Evolutionary conservation across 2,329 filamentous ascomycete species (phyloP).

Genomic region (Botrytis pseudocinerea): DNA sequence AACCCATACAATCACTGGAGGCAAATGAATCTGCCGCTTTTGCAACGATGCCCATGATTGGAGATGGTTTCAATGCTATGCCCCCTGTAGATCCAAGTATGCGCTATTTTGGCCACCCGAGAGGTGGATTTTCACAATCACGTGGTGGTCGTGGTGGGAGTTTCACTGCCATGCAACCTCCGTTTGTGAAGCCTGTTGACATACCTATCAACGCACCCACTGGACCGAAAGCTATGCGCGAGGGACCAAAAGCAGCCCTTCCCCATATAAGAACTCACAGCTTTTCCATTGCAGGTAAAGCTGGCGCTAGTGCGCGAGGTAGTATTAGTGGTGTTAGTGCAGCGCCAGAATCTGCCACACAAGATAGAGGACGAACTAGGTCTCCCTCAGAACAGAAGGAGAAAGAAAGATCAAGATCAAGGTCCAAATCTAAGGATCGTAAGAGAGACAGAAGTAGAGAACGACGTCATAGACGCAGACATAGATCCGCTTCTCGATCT

Average conservation of each 20-base stretch:
- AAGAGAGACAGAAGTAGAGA: conserved; percentile 37
- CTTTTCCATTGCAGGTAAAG: conserved; percentile 43
- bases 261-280: conserved; percentile 55
- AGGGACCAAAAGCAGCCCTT: conserved; percentile 79
- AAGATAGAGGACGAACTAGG: conserved; percentile 35
- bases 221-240: conserved; percentile 91
- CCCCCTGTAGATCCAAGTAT: conserved; percentile 22
- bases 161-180: conserved; percentile 42
- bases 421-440: conserved; percentile 38
- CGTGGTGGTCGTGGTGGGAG: conserved; percentile 44
- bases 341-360: conserved; percentile 32
- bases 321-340: conserved; percentile 37
- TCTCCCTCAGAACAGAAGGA: conserved; percentile 34
- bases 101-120: conserved; percentile 39
- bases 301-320: conserved; percentile 33
- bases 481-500: conserved; percentile 38
- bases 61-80: conserved; percentile 32
- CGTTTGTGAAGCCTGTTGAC: conserved; percentile 41
- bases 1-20: conserved; percentile 42
- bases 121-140: conserved; percentile 32
- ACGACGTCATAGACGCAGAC: conserved; percentile 37
- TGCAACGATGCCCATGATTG: conserved; percentile 62
- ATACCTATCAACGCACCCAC: conserved; percentile 76
- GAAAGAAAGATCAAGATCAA: conserved; percentile 41
- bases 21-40: conserved; percentile 29